Evolutionary conservation across 441 rosid genomes (phyloP).

Genomic region (Geranium incanum): DNA sequence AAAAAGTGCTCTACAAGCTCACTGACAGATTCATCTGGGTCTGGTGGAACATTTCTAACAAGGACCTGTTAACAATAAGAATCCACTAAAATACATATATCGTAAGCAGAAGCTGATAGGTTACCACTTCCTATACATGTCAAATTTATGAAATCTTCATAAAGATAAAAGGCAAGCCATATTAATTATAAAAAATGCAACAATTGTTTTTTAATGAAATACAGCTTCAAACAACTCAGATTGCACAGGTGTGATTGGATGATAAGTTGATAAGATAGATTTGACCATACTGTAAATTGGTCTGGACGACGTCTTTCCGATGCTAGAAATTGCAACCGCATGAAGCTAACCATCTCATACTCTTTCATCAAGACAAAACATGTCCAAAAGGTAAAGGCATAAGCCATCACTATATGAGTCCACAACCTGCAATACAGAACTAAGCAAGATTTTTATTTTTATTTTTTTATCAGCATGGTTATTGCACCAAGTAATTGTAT

Average conservation of each 20-base stretch:
- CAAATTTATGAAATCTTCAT: neutral
- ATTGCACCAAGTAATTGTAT: neutral
- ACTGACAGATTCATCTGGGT: conserved; percentile 61
- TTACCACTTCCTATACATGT: neutral
- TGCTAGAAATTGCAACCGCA: conserved; percentile 84
- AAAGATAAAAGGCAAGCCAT: neutral
- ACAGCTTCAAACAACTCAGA: conserved; percentile 7
- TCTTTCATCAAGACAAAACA: conserved; percentile 68
- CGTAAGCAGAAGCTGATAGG: neutral
- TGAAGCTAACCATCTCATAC: conserved; percentile 64
- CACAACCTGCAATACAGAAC: conserved; percentile 49
- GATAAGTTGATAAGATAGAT: conserved; percentile 6
- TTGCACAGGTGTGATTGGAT: neutral
- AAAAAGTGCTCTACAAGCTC: conserved; percentile 84
- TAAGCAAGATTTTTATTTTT: neutral
- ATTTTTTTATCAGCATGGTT: neutral
- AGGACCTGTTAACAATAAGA: conserved; percentile 49
- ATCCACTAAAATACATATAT: neutral
- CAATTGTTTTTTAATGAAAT: neutral
- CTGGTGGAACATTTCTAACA: conserved; percentile 89
- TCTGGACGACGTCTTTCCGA: conserved; percentile 81
- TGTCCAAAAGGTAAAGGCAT: conserved; percentile 88
- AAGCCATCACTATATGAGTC: conserved; percentile 77
- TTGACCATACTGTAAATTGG: conserved; percentile 63
- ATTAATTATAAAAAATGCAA: neutral